Evolutionary conservation across 371 early-diverging fungal species (phyloP).

Genomic region (Zopfochytrium polystomum): DNA sequence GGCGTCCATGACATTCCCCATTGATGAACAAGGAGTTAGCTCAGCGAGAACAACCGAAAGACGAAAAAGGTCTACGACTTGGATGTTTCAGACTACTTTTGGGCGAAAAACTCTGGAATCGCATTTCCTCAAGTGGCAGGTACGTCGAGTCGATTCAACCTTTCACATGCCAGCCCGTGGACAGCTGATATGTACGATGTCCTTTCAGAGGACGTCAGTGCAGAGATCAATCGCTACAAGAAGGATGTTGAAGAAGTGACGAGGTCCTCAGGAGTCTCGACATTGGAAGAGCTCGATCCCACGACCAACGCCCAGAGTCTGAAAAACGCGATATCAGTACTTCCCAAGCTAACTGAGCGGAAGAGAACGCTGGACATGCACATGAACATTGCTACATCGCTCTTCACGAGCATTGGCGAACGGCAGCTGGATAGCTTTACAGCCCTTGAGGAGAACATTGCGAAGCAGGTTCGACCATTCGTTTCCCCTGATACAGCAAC

Average conservation of each 20-base stretch:
- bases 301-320: conserved; percentile 80
- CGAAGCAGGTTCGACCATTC: conserved; percentile 34
- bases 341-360: conserved; percentile 94
- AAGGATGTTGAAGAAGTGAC: conserved; percentile 91
- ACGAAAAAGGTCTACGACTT: conserved; percentile 82
- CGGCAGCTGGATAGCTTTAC: conserved; percentile 94
- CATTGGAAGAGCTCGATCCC: conserved; percentile 80
- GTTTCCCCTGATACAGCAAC: neutral
- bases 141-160: conserved; percentile 8
- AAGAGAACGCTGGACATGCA: conserved; percentile 97
- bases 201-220: conserved; percentile 76
- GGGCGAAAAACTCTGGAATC: conserved; percentile 85
- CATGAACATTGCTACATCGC: conserved; percentile 94
- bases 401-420: conserved; percentile 90
- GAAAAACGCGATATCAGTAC: conserved; percentile 84
- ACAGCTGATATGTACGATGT: no score
- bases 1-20: neutral
- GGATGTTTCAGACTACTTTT: conserved; percentile 87
- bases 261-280: conserved; percentile 74
- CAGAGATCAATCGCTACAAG: conserved; percentile 87
- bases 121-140: conserved; percentile 98
- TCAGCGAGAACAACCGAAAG: conserved; percentile 67
- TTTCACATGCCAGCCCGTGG: neutral
- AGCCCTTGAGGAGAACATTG: conserved; percentile 79
- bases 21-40: conserved; percentile 34